A percentile compares a stretch with the other conserved stretches of the same genome.
These are phyloP conservation scores for Penicillium psychrofluorescens DNA, from an alignment of 495 filamentous ascomycete species.

Conservation along the genomic window DNA sequence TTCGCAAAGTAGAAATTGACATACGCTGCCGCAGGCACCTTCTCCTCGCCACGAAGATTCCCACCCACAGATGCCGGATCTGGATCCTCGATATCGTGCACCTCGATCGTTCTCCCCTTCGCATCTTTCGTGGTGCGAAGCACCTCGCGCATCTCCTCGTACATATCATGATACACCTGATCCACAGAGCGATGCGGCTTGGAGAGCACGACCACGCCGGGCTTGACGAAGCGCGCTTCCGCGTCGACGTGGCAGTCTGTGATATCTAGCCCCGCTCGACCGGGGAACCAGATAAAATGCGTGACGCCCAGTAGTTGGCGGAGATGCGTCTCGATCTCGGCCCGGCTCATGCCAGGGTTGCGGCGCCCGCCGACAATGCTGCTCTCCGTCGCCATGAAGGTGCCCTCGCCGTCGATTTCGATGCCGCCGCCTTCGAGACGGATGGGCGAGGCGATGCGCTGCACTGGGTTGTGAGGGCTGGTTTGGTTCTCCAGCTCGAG, in stretches of 20 bases:
- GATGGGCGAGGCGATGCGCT: constrained; percentile 12
- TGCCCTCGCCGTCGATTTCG: constrained; percentile 29
- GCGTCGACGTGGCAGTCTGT: constrained; percentile 31
- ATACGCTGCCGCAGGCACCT: constrained; percentile 21
- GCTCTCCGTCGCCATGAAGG: constrained; percentile 28
- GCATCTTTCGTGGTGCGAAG: constrained; percentile 18
- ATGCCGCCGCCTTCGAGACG: constrained; percentile 26
- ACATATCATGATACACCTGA: constrained; percentile 18
- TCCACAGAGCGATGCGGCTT: constrained; percentile 12
- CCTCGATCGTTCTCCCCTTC: constrained; percentile 15
- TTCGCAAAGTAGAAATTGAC: constrained; percentile 33
- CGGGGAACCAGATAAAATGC: constrained; percentile 30
- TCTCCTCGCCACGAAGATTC: constrained; percentile 14
- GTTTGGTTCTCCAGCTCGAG: constrained; percentile 13
- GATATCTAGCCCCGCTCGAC: constrained; percentile 21
- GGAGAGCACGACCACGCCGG: constrained; percentile 25
- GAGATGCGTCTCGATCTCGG: constrained; percentile 18
- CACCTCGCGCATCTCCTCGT: constrained; percentile 19
- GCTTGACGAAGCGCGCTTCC: constrained; percentile 22
- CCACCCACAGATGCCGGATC: constrained; percentile 16
- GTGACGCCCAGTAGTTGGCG: constrained; percentile 14
- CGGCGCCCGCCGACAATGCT: constrained; percentile 21
- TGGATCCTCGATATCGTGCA: constrained; percentile 24
- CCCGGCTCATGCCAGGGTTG: constrained; percentile 16
- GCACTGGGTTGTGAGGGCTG: constrained; percentile 1